Evolutionary conservation across 495 filamentous ascomycete genomes (phyloP), one percentile per base, ranked within the genome.

Genomic region (Lasiosphaeris hirsuta): DNA sequence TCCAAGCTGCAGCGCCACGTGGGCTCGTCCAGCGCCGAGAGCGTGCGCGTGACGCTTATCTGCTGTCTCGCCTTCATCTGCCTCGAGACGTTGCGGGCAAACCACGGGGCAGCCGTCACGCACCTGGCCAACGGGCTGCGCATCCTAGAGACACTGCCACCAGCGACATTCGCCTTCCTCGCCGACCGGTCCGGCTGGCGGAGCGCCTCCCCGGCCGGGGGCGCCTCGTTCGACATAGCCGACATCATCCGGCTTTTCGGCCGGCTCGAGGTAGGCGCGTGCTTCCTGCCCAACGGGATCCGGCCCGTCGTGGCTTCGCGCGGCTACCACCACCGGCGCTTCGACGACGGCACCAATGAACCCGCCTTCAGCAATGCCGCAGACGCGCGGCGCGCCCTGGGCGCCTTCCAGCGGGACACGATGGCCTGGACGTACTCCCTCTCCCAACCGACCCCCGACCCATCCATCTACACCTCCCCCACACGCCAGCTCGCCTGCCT

Each of bases 251-350:
- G 60, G 13, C 61, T 75, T 44, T 75, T 75, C 50, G 57, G 63
- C 17, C 60, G 57, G 3, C 62, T 73, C n/a, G 69, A 72, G 55
- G 53, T 60, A 3, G 63, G 60, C 19, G 55, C 61, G 2, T 59
- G 63, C 50, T 87, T 55, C 79, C 83, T 41, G 78, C 77, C 72
- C 84, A 88, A 39, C 81, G 74, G 76, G 71, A 62, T 86, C 78
- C 82, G 80, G 80, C 60, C 75, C 68, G 66, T 85, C 78, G 50
- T 86, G 77, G 67, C 89, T 80, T 3, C 81, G 76, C 58, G 78
- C 69, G 14, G 82, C 78, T 56, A 86, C 82, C 7, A 74, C 71
- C 51, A 79, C 59, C 51, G 75, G 60, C 40, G 60, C 49, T 51
- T 69, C 60, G 58, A 87, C 82, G 76, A 89, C 33, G 61, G 53